Evolutionary conservation across 495 filamentous ascomycete genomes (phyloP).

Genomic region (Talaromyces nanjingensis): DNA sequence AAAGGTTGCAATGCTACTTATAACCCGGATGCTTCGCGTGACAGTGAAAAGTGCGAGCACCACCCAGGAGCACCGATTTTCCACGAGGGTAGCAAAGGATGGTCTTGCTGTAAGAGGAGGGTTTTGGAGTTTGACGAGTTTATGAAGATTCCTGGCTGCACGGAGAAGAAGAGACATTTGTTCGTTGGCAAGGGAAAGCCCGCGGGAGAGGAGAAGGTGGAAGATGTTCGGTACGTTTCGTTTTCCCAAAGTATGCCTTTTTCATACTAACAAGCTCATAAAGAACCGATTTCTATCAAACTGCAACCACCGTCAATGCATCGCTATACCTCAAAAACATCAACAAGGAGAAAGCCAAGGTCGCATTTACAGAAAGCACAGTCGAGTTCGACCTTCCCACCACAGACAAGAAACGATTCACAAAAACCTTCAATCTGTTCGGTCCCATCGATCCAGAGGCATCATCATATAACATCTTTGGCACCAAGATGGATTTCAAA

Average conservation of each 20-base stretch:
- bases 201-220: conserved; percentile 47
- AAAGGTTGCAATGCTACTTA: conserved; percentile 64
- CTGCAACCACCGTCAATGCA: conserved; percentile 72
- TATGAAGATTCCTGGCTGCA: conserved; percentile 88
- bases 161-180: conserved; percentile 70
- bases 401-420: conserved; percentile 77
- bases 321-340: conserved; percentile 97
- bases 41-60: conserved; percentile 73
- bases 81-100: conserved; percentile 96
- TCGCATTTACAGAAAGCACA: conserved; percentile 54
- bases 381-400: conserved; percentile 77
- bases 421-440: conserved; percentile 66
- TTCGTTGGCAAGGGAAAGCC: conserved; percentile 75
- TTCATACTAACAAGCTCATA: conserved; percentile 1
- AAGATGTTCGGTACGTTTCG: conserved; percentile 59
- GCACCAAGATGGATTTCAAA: conserved; percentile 89
- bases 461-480: conserved; percentile 76
- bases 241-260: not conserved
- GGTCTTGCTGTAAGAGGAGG: conserved; percentile 89
- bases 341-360: conserved; percentile 65
- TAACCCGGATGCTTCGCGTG: conserved; percentile 47
- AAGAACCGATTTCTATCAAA: conserved; percentile 95
- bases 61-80: conserved; percentile 87
- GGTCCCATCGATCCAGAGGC: conserved; percentile 64
- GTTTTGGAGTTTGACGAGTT: conserved; percentile 98